Evolutionary conservation across 371 early-diverging fungal genomes (phyloP), one percentile per base, ranked within the genome.

Genomic region (Lichtheimia ramosa): DNA sequence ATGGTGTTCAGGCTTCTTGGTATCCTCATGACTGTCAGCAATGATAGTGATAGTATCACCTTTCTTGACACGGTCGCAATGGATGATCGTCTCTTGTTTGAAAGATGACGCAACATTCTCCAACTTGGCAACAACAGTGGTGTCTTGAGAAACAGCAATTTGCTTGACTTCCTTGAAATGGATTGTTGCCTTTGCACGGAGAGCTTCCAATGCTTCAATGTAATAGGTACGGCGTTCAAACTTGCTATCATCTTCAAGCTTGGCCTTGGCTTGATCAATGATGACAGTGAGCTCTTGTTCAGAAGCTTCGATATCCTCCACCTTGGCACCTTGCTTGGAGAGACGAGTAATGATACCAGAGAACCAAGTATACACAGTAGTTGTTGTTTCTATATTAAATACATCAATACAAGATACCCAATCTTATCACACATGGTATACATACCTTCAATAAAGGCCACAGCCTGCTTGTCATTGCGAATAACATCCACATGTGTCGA

Each of bases 291-390:
- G 21, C 10, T 46, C 46, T 21, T 21, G 46, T 16, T 46, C 46
- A 2, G 46, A 46, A 34, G 34, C 5, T 34, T 6, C 34, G 34
- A 34, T 34, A 0, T 34, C 34, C 10, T 34, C 34, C 2, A 10
- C 6, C 10, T 34, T 34, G 8, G 34, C 34, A 0, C 34, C 34
- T 8, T 34, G 34, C 34, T 34, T 34, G 34, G 56, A 27, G 27
- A 52, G 23, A 28, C 56, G 56, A 23, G 21, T 28, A 25, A 56
- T 56, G 48, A 56, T 16, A 28, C 56, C 48, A 43, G n/a, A 56
- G 43, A 56, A 25, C 56, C 56, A 56, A 18, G 25, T 43, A 15
- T 41, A 24, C 15, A 56, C 56, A 20, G 48, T 34, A 25, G 41
- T 56, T 5, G 48, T 27, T 12, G 56, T 56, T 24, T 56, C 56